Percentiles rank a stretch among this genome's conserved stretches.
Evolutionary conservation across 306 rosid genomes (phyloP).

Genomic region (Castanea crenata): DNA sequence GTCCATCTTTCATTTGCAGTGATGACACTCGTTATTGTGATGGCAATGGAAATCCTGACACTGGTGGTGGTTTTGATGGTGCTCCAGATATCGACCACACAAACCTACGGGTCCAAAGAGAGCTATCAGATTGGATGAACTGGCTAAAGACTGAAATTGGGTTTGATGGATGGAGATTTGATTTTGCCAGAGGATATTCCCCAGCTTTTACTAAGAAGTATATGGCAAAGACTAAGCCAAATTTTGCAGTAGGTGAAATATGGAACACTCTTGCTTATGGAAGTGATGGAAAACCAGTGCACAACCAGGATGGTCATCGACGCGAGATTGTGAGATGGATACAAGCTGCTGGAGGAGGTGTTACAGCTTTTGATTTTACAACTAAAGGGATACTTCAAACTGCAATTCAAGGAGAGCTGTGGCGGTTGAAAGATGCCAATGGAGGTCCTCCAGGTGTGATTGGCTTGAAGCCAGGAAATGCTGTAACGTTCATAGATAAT

Average conservation of each 20-base stretch:
- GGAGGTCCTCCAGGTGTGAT: slow-evolving; percentile 35
- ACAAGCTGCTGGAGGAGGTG: slow-evolving; percentile 29
- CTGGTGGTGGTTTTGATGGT: neutral
- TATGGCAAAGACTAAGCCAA: neutral
- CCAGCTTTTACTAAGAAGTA: neutral
- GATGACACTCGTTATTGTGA: neutral
- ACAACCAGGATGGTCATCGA: slow-evolving; percentile 26
- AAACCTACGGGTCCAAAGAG: neutral
- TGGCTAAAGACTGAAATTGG: neutral
- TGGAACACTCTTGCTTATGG: neutral
- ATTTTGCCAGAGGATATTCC: neutral
- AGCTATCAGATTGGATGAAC: slow-evolving; percentile 1
- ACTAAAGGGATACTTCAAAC: slow-evolving; percentile 38
- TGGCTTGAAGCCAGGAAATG: slow-evolving; percentile 40
- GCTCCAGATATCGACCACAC: neutral
- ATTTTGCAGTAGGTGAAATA: neutral
- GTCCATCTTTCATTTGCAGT: neutral
- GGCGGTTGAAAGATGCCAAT: slow-evolving; percentile 30
- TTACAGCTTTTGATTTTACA: slow-evolving; percentile 45
- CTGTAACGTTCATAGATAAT: slow-evolving; percentile 41
- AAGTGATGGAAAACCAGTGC: no score
- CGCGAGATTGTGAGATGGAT: slow-evolving; percentile 32
- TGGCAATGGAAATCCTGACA: neutral
- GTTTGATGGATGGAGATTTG: neutral
- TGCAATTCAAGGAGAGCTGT: slow-evolving; percentile 29